Base-by-base conservation (phyloP, 1,139 yeast genomes). In the Saccharomyces hybrid region DNA sequence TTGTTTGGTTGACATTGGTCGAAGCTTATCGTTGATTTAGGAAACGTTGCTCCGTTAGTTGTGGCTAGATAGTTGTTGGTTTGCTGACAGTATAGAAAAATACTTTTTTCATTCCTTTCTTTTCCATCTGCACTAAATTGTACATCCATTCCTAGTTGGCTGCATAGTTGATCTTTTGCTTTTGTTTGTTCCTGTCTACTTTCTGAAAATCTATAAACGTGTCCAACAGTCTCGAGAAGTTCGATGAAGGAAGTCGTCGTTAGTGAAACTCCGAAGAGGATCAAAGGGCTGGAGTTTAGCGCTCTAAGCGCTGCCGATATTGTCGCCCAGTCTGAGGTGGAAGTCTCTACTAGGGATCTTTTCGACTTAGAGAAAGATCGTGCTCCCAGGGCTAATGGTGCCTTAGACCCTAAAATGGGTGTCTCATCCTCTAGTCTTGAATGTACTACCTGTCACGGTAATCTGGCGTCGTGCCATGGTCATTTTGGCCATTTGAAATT, bases 401-500 rank as follows among this genome's bases (percentile, higher is more conserved):
- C 99, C 5, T 75, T 95, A 51, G 99, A 95, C 70, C 79, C 93
- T 32, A 78, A 80, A 55, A 89, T 95, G 97, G 99, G 99, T 69
- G 90, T 90, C 13, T 88, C 97, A 5, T 83, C 95, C 55, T 91
- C 90, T 63, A 75, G 86, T 31, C 76, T 82, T 26, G 96, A 87
- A 67, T 95, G 99, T 76, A 70, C 81, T 14, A 95, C 98, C 0
- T 95, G 99, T 73, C 90, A 84, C 63, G 98, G 98, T 7, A 84
- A 84, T 63, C 75, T 95, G 64, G 97, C 97, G 0, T 82, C 96
- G 1, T 95, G 99, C 70, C 97, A 93, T 72, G 99, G 99, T 54
- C 99, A 95, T 73, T 95, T 95, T 70, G 99, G 99, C 47, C 96
- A 95, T 67, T 82, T 95, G 60, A 82, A 89, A 62, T 78, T 95